Evolutionary conservation across 176 grass and related monocot genomes (phyloP).

Genomic region (Pontederia crassipes): DNA sequence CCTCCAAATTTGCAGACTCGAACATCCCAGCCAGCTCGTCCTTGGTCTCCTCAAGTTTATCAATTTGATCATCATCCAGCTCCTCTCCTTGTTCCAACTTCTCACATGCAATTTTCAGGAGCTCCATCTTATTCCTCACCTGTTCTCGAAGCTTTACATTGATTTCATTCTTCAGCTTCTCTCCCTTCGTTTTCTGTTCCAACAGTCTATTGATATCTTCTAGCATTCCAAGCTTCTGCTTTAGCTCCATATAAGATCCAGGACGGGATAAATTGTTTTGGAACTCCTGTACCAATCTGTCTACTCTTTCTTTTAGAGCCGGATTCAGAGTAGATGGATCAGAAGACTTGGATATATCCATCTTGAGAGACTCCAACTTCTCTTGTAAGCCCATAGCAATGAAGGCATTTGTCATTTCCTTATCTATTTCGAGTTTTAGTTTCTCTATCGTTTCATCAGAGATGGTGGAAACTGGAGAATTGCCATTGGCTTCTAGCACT

Average conservation of each 20-base stretch:
- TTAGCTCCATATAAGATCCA: conserved; percentile 11
- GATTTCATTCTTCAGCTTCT: conserved; percentile 13
- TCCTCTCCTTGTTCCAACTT: conserved; percentile 1
- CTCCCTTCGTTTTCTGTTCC: background rate
- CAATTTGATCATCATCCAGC: background rate
- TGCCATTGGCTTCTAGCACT: conserved; percentile 7
- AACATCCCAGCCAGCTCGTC: conserved; percentile 4
- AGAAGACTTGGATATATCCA: conserved; percentile 6
- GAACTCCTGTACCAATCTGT: conserved; percentile 10
- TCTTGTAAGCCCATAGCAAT: conserved; percentile 11
- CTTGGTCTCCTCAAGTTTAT: conserved; percentile 6
- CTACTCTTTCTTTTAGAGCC: conserved; percentile 4
- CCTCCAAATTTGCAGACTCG: conserved; percentile 10
- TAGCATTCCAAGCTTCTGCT: conserved; percentile 15
- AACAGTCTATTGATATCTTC: background rate
- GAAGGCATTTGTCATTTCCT: conserved; percentile 17
- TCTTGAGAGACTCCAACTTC: conserved; percentile 12
- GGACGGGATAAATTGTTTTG: conserved; percentile 10
- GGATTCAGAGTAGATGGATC: background rate
- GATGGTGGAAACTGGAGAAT: background rate
- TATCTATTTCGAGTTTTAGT: conserved; percentile 9
- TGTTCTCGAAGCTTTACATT: conserved; percentile 13
- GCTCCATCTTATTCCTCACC: background rate
- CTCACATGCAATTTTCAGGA: conserved; percentile 8
- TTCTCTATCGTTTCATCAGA: conserved; percentile 6